phyloP scores from a whole-genome alignment of 768 basidiomycete genomes.

The Amanita pseudoporphyria region DNA sequence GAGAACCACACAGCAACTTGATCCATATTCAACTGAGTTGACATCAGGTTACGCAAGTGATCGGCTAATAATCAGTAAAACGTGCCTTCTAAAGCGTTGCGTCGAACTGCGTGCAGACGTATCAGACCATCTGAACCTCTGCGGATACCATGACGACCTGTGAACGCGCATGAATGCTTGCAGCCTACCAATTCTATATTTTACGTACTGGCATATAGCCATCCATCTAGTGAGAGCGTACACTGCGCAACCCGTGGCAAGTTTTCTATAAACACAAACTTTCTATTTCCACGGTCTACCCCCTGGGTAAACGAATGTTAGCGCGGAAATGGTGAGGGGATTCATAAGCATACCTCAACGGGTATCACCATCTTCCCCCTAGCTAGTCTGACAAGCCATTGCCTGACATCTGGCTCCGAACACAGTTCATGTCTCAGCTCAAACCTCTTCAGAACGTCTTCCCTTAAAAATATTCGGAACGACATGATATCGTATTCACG shows the following conservation, averaged over 20 bases:
- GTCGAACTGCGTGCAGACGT: not conserved
- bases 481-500: slow-evolving; percentile 1
- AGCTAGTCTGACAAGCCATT: slow-evolving; percentile 19
- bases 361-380: slow-evolving; percentile 15
- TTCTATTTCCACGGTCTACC: slow-evolving; percentile 2
- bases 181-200: not conserved
- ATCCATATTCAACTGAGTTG: not conserved
- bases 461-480: slow-evolving; percentile 12
- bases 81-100: not conserved
- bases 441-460: slow-evolving; percentile 15
- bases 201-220: not conserved
- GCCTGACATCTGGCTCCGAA: slow-evolving; percentile 10
- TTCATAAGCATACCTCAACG: slow-evolving; percentile 12
- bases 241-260: not conserved
- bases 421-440: slow-evolving; percentile 18
- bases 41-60: not conserved
- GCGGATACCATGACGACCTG: not conserved
- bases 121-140: not conserved
- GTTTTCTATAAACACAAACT: not conserved
- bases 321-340: not conserved
- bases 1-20: not conserved
- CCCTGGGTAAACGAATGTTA: not conserved
- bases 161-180: not conserved
- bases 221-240: not conserved
- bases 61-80: not conserved